These are phyloP conservation scores for Septoria petroselini DNA, from an alignment of 2,329 filamentous ascomycete genomes.

Conservation along the genomic window DNA sequence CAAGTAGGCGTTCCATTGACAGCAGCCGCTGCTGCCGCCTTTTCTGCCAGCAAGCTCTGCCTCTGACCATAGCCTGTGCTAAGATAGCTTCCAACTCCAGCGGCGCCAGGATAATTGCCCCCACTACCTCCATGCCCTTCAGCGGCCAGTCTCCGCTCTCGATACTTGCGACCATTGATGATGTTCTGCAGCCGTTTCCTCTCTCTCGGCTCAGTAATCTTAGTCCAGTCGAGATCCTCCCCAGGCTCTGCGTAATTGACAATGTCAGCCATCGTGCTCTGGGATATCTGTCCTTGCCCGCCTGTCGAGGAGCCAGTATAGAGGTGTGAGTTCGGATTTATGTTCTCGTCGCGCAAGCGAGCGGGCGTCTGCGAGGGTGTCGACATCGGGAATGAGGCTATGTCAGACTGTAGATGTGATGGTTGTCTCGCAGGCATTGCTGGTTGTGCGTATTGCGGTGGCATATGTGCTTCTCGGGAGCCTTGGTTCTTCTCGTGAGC, in stretches of 20 bases:
- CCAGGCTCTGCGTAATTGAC: slow-evolving; percentile 41
- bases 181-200: slow-evolving; percentile 41
- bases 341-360: slow-evolving; percentile 16
- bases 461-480: slow-evolving; percentile 30
- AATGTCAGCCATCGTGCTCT: slow-evolving; percentile 37
- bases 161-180: slow-evolving; percentile 42
- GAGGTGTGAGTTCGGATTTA: slow-evolving; percentile 35
- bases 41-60: slow-evolving; percentile 8
- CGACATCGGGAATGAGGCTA: slow-evolving; percentile 31
- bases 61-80: slow-evolving; percentile 29
- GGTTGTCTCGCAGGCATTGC: slow-evolving; percentile 25
- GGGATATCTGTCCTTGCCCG: slow-evolving; percentile 37
- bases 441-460: slow-evolving; percentile 20
- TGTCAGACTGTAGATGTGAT: slow-evolving; percentile 34
- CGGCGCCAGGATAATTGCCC: slow-evolving; percentile 37
- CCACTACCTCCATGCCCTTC: slow-evolving; percentile 38
- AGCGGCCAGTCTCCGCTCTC: slow-evolving; percentile 38
- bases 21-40: slow-evolving; percentile 1
- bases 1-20: not conserved
- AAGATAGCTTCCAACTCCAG: slow-evolving; percentile 34
- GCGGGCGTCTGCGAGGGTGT: slow-evolving; percentile 20
- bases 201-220: slow-evolving; percentile 39
- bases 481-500: slow-evolving; percentile 42
- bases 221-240: slow-evolving; percentile 42
- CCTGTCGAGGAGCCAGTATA: slow-evolving; percentile 37